phyloP scores from a whole-genome alignment of 1,284 basidiomycete species.

The Tremellales sp. region DNA sequence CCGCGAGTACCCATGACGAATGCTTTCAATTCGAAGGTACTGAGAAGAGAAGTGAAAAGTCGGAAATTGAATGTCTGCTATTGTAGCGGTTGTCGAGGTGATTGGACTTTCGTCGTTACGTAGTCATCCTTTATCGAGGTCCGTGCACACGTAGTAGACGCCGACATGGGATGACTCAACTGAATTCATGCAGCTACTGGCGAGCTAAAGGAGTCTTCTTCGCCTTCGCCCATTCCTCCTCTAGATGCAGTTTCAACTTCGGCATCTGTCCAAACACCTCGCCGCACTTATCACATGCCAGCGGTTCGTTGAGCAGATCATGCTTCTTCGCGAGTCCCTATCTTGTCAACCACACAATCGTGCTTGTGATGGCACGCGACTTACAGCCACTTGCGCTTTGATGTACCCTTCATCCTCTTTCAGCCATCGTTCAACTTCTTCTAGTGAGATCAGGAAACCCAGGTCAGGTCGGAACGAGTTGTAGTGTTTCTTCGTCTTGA shows the following conservation, averaged over 20 bases:
- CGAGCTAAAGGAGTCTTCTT: too few species aligned
- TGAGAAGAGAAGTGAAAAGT: too few species aligned
- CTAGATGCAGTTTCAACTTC: constrained; percentile 57
- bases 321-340: constrained; percentile 51
- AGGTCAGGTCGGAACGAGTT: constrained; percentile 84
- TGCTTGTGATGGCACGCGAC: constrained; percentile 16
- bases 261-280: constrained; percentile 67
- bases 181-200: too few species aligned
- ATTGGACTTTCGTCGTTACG: too few species aligned
- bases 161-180: too few species aligned
- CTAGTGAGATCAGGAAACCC: constrained; percentile 80
- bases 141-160: too few species aligned
- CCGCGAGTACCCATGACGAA: constrained; percentile 13
- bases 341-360: too few species aligned
- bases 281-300: constrained; percentile 67
- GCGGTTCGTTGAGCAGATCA: constrained; percentile 62
- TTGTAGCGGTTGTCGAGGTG: too few species aligned
- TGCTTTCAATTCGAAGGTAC: too few species aligned
- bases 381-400: constrained; percentile 17
- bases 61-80: too few species aligned
- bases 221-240: constrained; percentile 26
- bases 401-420: constrained; percentile 52
- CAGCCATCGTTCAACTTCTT: constrained; percentile 71
- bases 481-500: constrained; percentile 93
- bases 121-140: too few species aligned